Evolutionary conservation across 163 green algal species (phyloP), one percentile per base, ranked within the genome.

Genomic region (Scenedesmus sp.): DNA sequence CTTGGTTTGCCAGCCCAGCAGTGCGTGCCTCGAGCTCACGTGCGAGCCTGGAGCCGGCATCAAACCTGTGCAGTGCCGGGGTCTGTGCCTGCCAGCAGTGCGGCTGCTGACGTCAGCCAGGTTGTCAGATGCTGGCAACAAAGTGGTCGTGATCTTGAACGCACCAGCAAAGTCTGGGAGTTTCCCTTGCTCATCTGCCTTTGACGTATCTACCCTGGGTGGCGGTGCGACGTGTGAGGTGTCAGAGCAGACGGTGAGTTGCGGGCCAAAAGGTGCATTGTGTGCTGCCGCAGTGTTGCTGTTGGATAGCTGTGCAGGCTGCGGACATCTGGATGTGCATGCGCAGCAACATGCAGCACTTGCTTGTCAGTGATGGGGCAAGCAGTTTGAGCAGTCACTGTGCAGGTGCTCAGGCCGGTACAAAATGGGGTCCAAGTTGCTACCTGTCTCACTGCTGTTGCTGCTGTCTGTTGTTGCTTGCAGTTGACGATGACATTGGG

Each of bases 401-500:
- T n/a, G n/a, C n/a, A n/a, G n/a, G n/a, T n/a, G n/a, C n/a, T n/a
- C n/a, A n/a, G 49, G 12, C 49, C 12, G 12, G 49, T 12, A 56
- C 49, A 56, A 56, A 56, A 56, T 20, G 49, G 12, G 12, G 37
- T n/a, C 43, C 12, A 15, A 68, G 24, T 59, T 49, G 5, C 35
- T 40, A 2, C 51, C 15, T 40, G 83, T n/a, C 12, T 24, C 1
- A 61, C 51, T 44, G 30, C 12, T 26, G 84, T 68, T 46, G 44
- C 42, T 26, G 18, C 43, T 35, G 85, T 37, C 22, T 22, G 13
- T 24, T 37, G 9, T 20, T 76, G 9, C 26, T 10, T 76, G 65
- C 65, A 76, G 65, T 76, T 90, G 43, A 90, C 68, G 18, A 53
- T 90, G 12, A 20, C 22, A 40, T 68, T 90, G 5, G 85, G 56